A percentile compares a stretch with the other conserved stretches of the same genome.
phyloP scores from a whole-genome alignment of 2,329 filamentous ascomycete genomes.

The Fulvia fulva region DNA sequence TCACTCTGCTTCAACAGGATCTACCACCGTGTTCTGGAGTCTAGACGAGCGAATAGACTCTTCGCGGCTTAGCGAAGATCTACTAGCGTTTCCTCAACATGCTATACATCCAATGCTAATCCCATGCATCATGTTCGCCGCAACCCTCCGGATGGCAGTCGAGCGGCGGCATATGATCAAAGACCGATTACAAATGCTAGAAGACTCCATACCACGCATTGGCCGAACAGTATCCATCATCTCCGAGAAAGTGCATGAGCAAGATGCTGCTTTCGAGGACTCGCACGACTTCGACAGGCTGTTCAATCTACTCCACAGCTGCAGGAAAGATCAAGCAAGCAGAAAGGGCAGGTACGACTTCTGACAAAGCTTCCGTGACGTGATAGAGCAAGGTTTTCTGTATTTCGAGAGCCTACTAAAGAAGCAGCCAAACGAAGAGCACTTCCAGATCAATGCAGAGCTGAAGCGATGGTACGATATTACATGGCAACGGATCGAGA shows the following conservation, averaged over 20 bases:
- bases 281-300: conserved; percentile 3
- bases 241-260: background rate
- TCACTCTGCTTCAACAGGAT: conserved; percentile 5
- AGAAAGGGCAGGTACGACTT: conserved; percentile 19
- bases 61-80: conserved; percentile 3
- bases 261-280: background rate
- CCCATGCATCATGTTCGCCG: conserved; percentile 21
- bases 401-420: conserved; percentile 7
- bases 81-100: conserved; percentile 6
- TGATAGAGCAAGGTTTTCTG: conserved; percentile 12
- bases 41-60: conserved; percentile 10
- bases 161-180: conserved; percentile 16
- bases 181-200: conserved; percentile 9
- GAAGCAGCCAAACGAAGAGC: background rate
- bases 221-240: conserved; percentile 3
- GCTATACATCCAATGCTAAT: conserved; percentile 20
- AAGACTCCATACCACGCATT: conserved; percentile 8
- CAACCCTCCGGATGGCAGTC: conserved; percentile 7
- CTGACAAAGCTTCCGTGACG: conserved; percentile 14
- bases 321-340: conserved; percentile 18
- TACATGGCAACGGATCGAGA: conserved; percentile 14
- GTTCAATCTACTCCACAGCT: conserved; percentile 14
- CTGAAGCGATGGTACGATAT: conserved; percentile 13
- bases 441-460: conserved; percentile 9
- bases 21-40: conserved; percentile 18